phyloP scores from a whole-genome alignment of 2,329 filamentous ascomycete species.

The Ceratocystis diversiconidia region DNA sequence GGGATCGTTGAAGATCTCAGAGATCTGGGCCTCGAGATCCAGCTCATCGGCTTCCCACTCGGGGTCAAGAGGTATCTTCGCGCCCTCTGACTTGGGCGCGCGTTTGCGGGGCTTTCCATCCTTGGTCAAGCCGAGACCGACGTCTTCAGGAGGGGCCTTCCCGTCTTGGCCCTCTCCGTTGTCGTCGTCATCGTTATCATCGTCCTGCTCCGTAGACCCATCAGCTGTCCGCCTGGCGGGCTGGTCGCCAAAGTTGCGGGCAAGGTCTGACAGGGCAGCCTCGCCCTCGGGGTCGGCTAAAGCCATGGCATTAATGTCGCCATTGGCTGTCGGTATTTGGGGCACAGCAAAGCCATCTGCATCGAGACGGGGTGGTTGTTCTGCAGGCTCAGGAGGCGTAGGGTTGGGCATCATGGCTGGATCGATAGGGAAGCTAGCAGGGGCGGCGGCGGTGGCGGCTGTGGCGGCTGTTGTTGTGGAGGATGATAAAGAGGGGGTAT shows the following conservation, averaged over 20 bases:
- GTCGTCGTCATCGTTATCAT: conserved; percentile 19
- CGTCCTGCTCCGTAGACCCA: conserved; percentile 17
- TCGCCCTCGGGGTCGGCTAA: conserved; percentile 19
- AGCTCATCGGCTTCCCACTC: conserved; percentile 51
- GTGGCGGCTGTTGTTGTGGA: not conserved
- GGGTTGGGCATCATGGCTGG: not conserved
- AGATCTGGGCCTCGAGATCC: conserved; percentile 55
- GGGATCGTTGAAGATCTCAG: conserved; percentile 52
- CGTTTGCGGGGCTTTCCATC: conserved; percentile 3
- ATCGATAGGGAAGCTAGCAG: conserved; percentile 1
- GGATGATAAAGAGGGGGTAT: not conserved
- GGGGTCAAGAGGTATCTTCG: conserved; percentile 42
- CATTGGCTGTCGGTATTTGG: conserved; percentile 26
- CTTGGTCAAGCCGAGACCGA: conserved; percentile 15
- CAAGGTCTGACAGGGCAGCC: conserved; percentile 29
- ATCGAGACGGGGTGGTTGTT: conserved; percentile 30
- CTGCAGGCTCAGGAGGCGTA: not conserved
- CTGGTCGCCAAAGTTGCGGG: conserved; percentile 31
- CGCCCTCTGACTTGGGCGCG: conserved; percentile 22
- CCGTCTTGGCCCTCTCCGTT: not conserved
- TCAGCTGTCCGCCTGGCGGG: conserved; percentile 11
- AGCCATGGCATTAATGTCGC: conserved; percentile 17
- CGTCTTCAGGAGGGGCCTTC: conserved; percentile 20
- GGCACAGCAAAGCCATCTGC: conserved; percentile 57
- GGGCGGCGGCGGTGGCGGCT: not conserved